Conservation (phyloP, 805 yeast species). For the Saturnispora diversa region DNA sequence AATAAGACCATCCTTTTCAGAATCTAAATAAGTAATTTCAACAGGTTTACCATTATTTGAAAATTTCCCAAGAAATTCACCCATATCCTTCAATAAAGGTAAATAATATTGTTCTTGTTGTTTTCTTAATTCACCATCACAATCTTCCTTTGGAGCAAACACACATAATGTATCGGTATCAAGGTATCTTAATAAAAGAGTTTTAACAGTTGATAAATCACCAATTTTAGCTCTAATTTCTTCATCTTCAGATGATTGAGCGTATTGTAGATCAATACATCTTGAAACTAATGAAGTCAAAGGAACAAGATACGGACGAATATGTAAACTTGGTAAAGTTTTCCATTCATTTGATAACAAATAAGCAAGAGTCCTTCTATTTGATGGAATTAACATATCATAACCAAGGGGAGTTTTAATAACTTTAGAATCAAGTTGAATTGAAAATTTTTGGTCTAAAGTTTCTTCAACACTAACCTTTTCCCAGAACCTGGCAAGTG, state of each 20-base stretch:
- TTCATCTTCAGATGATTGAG: conserved; percentile 33
- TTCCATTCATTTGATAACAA: conserved; percentile 86
- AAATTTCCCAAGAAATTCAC: conserved; percentile 43
- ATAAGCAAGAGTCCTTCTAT: conserved; percentile 57
- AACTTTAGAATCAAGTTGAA: conserved; percentile 68
- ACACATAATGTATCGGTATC: conserved; percentile 93
- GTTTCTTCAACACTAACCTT: conserved; percentile 40
- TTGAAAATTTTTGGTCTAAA: conserved; percentile 32
- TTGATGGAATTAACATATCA: conserved; percentile 52
- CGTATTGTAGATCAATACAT: conserved; percentile 62
- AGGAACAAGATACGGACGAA: conserved; percentile 76
- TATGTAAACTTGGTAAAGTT: conserved; percentile 51
- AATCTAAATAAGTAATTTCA: conserved; percentile 56
- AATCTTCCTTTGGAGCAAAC: conserved; percentile 72
- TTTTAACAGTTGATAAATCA: conserved; percentile 46
- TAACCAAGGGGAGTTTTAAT: conserved; percentile 81
- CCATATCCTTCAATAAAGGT: conserved; percentile 66
- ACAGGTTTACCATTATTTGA: conserved; percentile 28
- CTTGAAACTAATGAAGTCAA: conserved; percentile 82
- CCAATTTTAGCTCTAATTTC: conserved; percentile 57
- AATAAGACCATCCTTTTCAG: conserved; percentile 70
- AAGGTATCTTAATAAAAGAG: conserved; percentile 64
- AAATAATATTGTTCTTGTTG: conserved; percentile 74
- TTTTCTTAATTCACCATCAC: conserved; percentile 69
- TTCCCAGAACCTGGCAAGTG: conserved; percentile 75